Conservation (phyloP, 768 basidiomycete genomes). For the Mycena rebaudengoi region DNA sequence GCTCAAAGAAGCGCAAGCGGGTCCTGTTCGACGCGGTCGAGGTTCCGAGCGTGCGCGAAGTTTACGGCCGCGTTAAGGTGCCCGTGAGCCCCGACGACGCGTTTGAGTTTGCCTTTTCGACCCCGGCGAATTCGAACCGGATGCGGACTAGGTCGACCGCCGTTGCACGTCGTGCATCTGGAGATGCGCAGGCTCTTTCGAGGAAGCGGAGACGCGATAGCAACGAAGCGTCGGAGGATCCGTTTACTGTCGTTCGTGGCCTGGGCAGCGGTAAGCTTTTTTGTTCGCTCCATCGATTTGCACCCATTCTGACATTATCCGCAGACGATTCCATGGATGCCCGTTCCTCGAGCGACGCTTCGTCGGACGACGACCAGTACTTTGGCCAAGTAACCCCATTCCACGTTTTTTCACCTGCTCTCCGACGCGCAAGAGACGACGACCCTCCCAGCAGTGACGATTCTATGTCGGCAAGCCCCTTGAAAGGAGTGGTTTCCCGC, state of each 20-base stretch:
- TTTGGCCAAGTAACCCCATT: slow-evolving; percentile 76
- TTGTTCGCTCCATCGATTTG: background rate
- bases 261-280: slow-evolving; percentile 18
- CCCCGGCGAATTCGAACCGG: slow-evolving; percentile 2
- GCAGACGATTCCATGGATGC: slow-evolving; percentile 6
- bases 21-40: slow-evolving; percentile 62
- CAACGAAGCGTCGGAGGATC: slow-evolving; percentile 12
- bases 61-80: slow-evolving; percentile 20
- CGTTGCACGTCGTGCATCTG: slow-evolving; percentile 6
- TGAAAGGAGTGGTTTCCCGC: slow-evolving; percentile 52
- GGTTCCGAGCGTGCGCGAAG: slow-evolving; percentile 46
- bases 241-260: no score
- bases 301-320: slow-evolving; percentile 8
- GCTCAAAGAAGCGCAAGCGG: slow-evolving; percentile 62
- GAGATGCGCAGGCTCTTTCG: background rate
- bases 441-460: slow-evolving; percentile 57
- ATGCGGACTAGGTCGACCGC: slow-evolving; percentile 19
- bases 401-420: slow-evolving; percentile 69
- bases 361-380: slow-evolving; percentile 73
- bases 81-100: no score
- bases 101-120: background rate
- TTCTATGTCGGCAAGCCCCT: slow-evolving; percentile 56
- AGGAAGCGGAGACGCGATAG: slow-evolving; percentile 19
- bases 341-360: slow-evolving; percentile 28
- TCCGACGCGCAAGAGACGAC: slow-evolving; percentile 49